These are phyloP conservation scores for Fusarium incarnatum DNA, from an alignment of 2,329 filamentous ascomycete genomes.

Conservation along the genomic window DNA sequence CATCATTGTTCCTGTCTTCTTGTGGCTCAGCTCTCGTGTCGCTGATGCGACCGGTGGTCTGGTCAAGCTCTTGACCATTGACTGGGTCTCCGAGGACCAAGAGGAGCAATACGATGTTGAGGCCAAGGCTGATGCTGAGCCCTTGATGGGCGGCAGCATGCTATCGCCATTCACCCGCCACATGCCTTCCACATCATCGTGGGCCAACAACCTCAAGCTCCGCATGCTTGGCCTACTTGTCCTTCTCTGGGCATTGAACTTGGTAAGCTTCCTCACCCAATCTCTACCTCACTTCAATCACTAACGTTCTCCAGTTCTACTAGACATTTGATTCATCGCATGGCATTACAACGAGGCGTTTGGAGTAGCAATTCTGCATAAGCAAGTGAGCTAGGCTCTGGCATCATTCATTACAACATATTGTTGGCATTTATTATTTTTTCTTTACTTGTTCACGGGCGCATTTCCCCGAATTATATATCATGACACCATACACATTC, in stretches of 20 bases:
- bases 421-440: conserved; percentile 16
- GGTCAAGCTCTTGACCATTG: conserved; percentile 35
- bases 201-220: conserved; percentile 37
- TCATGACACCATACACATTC: conserved; percentile 24
- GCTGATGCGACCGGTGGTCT: conserved; percentile 37
- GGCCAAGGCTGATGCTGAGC: conserved; percentile 35
- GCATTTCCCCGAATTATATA: conserved; percentile 6
- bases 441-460: not conserved
- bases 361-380: conserved; percentile 28
- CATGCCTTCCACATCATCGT: conserved; percentile 34
- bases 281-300: rapidly evolving
- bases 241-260: conserved; percentile 34
- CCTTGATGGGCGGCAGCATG: conserved; percentile 21
- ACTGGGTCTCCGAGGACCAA: conserved; percentile 21
- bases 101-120: conserved; percentile 29
- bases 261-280: conserved; percentile 4
- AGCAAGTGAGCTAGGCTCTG: not conserved
- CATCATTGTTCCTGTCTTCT: conserved; percentile 45
- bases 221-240: conserved; percentile 33
- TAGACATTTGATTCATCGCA: conserved; percentile 15
- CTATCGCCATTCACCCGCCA: conserved; percentile 29
- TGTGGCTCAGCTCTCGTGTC: conserved; percentile 43
- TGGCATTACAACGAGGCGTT: conserved; percentile 24
- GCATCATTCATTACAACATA: conserved; percentile 7
- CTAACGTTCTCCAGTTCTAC: conserved; percentile 29